Percentiles rank a stretch among this genome's conserved stretches.
Evolutionary conservation across 768 basidiomycete species (phyloP).

Genomic region (Lentinula sp.): DNA sequence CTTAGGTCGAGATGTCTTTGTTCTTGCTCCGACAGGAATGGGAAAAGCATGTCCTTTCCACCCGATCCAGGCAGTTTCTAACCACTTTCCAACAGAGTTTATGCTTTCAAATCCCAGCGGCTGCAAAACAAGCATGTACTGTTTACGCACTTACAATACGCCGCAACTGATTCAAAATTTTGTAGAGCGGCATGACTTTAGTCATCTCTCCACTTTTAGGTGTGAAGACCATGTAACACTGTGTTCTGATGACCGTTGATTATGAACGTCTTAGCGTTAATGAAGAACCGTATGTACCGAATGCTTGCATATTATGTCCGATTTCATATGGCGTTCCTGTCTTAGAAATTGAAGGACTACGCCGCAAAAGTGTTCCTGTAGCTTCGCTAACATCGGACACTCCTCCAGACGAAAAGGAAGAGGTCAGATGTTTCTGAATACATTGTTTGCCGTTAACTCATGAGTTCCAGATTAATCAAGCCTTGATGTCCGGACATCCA

Average conservation of each 20-base stretch:
- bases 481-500: slow-evolving; percentile 56
- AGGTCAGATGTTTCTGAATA: slow-evolving; percentile 28
- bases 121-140: slow-evolving; percentile 47
- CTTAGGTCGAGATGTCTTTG: slow-evolving; percentile 66
- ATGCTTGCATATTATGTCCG: not conserved
- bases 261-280: slow-evolving; percentile 46
- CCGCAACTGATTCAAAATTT: not conserved
- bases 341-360: slow-evolving; percentile 61
- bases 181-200: slow-evolving; percentile 62
- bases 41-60: slow-evolving; percentile 54
- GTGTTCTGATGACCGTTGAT: not conserved
- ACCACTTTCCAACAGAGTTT: slow-evolving; percentile 46
- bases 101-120: slow-evolving; percentile 82
- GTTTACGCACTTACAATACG: not conserved
- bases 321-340: not conserved
- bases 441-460: not conserved
- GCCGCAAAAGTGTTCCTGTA: slow-evolving; percentile 47
- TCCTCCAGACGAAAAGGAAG: slow-evolving; percentile 39
- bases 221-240: slow-evolving; percentile 22
- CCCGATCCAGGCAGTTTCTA: not conserved
- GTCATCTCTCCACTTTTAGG: slow-evolving; percentile 76
- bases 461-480: slow-evolving; percentile 46
- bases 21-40: slow-evolving; percentile 85
- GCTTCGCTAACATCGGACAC: slow-evolving; percentile 68
- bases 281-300: slow-evolving; percentile 67